Evolutionary conservation across 805 yeast genomes (phyloP).

Genomic region (Candida orba): DNA sequence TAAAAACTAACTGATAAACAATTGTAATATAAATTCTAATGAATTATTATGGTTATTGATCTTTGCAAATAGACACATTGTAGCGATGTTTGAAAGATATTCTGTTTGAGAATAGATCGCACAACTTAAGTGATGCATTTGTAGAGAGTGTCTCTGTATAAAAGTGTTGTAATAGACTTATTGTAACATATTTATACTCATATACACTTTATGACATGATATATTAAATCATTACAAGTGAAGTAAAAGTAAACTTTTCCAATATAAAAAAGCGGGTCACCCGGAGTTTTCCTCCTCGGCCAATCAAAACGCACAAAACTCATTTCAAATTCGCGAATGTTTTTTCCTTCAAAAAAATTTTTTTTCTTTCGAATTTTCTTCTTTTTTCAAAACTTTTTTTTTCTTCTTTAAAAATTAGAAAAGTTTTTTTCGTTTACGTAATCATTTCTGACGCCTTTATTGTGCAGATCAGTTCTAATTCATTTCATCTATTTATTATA

Average conservation of each 20-base stretch:
- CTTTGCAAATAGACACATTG: slow-evolving; percentile 28
- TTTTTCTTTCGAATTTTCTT: neutral
- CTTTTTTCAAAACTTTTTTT: neutral
- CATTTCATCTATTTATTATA: too few species aligned
- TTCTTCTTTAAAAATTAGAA: neutral
- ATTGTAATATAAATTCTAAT: neutral
- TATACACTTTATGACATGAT: too few species aligned
- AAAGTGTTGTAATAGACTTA: neutral
- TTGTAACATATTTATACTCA: neutral
- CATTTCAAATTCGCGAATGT: too few species aligned
- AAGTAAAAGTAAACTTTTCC: too few species aligned
- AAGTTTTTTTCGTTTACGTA: neutral
- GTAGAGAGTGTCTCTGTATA: too few species aligned
- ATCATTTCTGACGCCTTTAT: slow-evolving; percentile 23
- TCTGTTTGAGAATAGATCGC: slow-evolving; percentile 10
- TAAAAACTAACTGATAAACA: too few species aligned
- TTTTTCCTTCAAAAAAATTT: too few species aligned
- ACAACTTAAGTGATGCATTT: slow-evolving; percentile 19
- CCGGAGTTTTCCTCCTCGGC: too few species aligned
- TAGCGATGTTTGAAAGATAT: slow-evolving; percentile 14
- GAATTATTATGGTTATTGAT: slow-evolving; percentile 6
- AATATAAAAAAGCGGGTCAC: too few species aligned
- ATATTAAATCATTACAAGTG: too few species aligned
- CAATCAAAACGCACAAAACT: too few species aligned
- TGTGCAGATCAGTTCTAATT: slow-evolving; percentile 22